phyloP scores from a whole-genome alignment of 177 flowering plant genomes.

The Tripterygium wilfordii region DNA sequence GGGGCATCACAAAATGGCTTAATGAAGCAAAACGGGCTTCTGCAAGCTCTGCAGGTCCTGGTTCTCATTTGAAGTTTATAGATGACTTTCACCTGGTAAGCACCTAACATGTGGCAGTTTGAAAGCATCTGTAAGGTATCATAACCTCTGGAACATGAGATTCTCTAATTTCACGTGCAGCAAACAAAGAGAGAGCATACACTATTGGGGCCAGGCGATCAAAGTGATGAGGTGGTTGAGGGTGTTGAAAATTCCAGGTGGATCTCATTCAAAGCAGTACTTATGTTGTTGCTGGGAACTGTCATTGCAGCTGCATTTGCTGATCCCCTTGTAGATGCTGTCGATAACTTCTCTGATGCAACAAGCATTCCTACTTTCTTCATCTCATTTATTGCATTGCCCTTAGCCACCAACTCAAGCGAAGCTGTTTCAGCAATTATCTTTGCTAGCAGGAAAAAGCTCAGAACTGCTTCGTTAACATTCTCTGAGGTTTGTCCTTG shows the following conservation, averaged over 20 bases:
- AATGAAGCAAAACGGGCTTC: constrained; percentile 27
- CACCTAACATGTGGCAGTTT: too few relatives aligned
- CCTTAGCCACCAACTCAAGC: constrained; percentile 91
- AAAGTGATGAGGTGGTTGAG: constrained; percentile 53
- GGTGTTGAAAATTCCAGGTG: constrained; percentile 34
- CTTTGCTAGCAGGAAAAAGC: constrained; percentile 66
- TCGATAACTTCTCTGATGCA: constrained; percentile 77
- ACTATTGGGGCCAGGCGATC: constrained; percentile 35
- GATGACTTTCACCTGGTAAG: constrained; percentile 47
- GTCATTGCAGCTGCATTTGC: constrained; percentile 85
- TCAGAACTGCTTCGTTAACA: constrained; percentile 73
- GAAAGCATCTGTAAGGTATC: too few relatives aligned
- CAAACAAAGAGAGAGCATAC: constrained; percentile 57
- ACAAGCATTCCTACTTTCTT: constrained; percentile 92
- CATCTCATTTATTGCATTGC: constrained; percentile 83
- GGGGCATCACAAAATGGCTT: constrained; percentile 55
- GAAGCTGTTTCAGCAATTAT: constrained; percentile 89
- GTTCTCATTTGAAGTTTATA: constrained; percentile 22
- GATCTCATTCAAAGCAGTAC: constrained; percentile 54
- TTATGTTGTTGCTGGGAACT: constrained; percentile 66
- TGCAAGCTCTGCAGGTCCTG: constrained; percentile 11
- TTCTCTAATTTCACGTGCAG: constrained; percentile 32
- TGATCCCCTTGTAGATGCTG: constrained; percentile 91
- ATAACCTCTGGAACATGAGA: background rate
- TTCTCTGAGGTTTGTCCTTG: constrained; percentile 94